These are phyloP conservation scores for Ajuga chamaepitys DNA, from an alignment of 257 asterid genomes.

Conservation along the genomic window DNA sequence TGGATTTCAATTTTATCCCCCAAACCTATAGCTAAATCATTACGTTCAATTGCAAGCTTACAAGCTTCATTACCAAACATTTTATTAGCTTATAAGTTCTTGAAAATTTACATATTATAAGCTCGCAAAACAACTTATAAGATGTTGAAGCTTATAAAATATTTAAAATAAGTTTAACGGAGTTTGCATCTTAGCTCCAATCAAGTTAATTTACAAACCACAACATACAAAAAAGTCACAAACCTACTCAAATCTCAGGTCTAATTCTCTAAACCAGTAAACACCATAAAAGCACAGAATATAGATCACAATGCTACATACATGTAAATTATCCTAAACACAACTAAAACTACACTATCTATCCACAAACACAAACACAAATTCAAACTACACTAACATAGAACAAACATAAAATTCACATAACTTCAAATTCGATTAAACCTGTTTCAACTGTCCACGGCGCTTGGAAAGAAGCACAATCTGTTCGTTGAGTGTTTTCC, in stretches of 20 bases:
- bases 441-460: conserved; percentile 97
- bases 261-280: neutral
- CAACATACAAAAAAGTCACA: neutral
- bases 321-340: conserved; percentile 2
- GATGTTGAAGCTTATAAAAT: no score
- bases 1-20: no score
- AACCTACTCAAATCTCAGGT: neutral
- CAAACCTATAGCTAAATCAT: no score
- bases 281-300: neutral
- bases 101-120: no score
- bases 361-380: neutral
- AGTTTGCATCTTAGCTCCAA: neutral
- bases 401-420: neutral
- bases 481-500: conserved; percentile 80
- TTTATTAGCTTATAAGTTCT: no score
- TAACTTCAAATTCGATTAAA: neutral
- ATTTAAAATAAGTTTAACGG: no score
- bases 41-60: no score
- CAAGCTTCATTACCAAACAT: no score
- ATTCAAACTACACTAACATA: neutral
- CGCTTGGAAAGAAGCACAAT: conserved; percentile 79
- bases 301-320: neutral
- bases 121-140: no score
- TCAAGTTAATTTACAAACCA: neutral
- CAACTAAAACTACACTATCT: neutral